Percentiles rank a stretch among this genome's conserved stretches.
These are phyloP conservation scores for Saksenaea vasiformis DNA, from an alignment of 371 early-diverging fungal species.

Conservation along the genomic window DNA sequence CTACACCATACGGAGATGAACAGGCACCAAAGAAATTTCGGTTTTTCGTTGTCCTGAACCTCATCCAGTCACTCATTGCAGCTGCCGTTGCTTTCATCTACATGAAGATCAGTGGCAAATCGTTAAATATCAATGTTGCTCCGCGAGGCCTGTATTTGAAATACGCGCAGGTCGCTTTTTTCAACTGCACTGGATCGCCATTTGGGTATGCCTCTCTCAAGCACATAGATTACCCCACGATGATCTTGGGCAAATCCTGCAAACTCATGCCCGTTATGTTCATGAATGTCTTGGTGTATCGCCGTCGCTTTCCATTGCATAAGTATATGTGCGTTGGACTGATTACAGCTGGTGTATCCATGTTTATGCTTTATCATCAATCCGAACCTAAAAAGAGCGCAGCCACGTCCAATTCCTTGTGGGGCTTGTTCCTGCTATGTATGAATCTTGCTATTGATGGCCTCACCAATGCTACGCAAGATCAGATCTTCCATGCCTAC, in stretches of 20 bases:
- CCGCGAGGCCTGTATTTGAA: conserved; percentile 50
- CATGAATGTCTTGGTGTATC: conserved; percentile 92
- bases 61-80: conserved; percentile 80
- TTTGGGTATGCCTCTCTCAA: conserved; percentile 93
- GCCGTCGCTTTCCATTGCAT: conserved; percentile 77
- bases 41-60: conserved; percentile 88
- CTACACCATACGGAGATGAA: conserved; percentile 72
- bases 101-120: conserved; percentile 53
- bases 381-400: conserved; percentile 46
- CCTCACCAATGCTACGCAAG: conserved; percentile 96
- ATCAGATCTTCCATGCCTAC: conserved; percentile 85
- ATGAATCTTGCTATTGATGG: conserved; percentile 94
- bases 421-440: conserved; percentile 81
- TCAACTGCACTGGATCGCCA: conserved; percentile 81
- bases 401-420: conserved; percentile 56
- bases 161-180: conserved; percentile 77
- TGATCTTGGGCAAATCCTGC: conserved; percentile 97
- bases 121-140: conserved; percentile 32
- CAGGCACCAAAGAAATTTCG: conserved; percentile 71
- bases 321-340: conserved; percentile 86
- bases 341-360: conserved; percentile 88
- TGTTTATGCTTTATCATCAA: conserved; percentile 90
- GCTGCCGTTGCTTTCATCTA: conserved; percentile 77
- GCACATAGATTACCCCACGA: conserved; percentile 96
- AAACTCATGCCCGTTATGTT: conserved; percentile 96